Evolutionary conservation across 202 grass and related monocot species (phyloP).

Genomic region (Digitaria exilis): DNA sequence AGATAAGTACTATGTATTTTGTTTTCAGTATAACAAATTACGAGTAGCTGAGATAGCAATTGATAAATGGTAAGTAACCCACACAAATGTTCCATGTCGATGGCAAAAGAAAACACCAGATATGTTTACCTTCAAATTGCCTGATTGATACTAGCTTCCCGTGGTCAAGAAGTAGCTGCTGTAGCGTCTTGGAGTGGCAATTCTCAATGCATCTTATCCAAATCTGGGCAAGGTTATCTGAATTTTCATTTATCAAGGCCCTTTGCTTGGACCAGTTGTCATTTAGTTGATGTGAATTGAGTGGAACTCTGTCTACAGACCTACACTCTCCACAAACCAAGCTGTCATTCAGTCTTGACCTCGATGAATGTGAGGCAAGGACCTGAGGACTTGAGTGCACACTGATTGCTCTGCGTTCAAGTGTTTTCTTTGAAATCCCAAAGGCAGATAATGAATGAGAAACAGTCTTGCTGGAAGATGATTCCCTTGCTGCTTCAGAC

Average conservation of each 20-base stretch:
- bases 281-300: constrained; percentile 31
- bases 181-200: constrained; percentile 81
- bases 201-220: constrained; percentile 77
- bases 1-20: background rate
- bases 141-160: constrained; percentile 65
- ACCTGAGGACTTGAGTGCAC: constrained; percentile 32
- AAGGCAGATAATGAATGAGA: constrained; percentile 42
- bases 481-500: constrained; percentile 41
- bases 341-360: constrained; percentile 29
- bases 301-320: constrained; percentile 36
- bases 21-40: background rate
- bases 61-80: background rate
- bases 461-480: constrained; percentile 35
- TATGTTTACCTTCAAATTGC: constrained; percentile 66
- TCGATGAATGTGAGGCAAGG: constrained; percentile 49
- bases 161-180: constrained; percentile 68
- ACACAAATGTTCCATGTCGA: background rate
- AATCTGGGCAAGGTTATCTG: constrained; percentile 56
- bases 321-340: constrained; percentile 42
- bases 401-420: constrained; percentile 37
- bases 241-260: constrained; percentile 35
- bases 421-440: constrained; percentile 31
- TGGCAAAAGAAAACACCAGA: background rate
- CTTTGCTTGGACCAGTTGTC: constrained; percentile 39
- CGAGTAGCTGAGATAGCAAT: background rate